Evolutionary conservation across 2,329 filamentous ascomycete genomes (phyloP).

Genomic region (Phoma sp.): DNA sequence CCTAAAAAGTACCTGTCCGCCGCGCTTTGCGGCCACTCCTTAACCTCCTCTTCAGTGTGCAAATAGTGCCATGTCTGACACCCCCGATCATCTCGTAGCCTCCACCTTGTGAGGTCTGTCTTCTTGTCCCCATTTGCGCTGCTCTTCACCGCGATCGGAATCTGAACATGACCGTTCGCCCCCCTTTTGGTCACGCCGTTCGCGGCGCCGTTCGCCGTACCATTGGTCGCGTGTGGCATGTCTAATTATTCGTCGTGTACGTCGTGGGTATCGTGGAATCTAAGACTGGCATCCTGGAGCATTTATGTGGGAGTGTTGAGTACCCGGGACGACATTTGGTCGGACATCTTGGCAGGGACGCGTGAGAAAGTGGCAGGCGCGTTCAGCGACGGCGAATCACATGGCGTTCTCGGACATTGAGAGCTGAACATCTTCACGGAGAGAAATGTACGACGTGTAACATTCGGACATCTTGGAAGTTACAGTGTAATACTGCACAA

Average conservation of each 20-base stretch:
- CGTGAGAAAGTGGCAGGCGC: slow-evolving; percentile 4
- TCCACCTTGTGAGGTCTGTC: slow-evolving; percentile 85
- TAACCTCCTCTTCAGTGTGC: slow-evolving; percentile 70
- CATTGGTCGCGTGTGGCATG: slow-evolving; percentile 36
- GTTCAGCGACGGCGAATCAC: slow-evolving; percentile 10
- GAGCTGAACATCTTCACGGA: background rate
- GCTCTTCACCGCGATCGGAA: slow-evolving; percentile 24
- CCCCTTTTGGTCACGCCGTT: slow-evolving; percentile 30
- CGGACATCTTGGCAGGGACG: slow-evolving; percentile 32
- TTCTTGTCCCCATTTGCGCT: slow-evolving; percentile 45
- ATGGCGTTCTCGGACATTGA: slow-evolving; percentile 8
- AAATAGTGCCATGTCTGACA: slow-evolving; percentile 96
- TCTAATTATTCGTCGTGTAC: slow-evolving; percentile 2
- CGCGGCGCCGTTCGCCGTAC: slow-evolving; percentile 28
- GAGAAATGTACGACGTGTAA: background rate
- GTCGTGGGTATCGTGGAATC: background rate
- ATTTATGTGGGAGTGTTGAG: slow-evolving; percentile 9
- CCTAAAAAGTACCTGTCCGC: slow-evolving; percentile 93
- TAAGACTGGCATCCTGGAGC: slow-evolving; percentile 5
- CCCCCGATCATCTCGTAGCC: slow-evolving; percentile 81
- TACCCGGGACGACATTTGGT: slow-evolving; percentile 5
- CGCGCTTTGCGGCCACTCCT: slow-evolving; percentile 82
- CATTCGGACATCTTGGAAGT: slow-evolving; percentile 3
- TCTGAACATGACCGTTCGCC: slow-evolving; percentile 16
- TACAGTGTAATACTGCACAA: background rate